A percentile compares a stretch with the other conserved stretches of the same genome.
Evolutionary conservation across 23 red algal species (phyloP).

Genomic region (Pyropia yezoensis): DNA sequence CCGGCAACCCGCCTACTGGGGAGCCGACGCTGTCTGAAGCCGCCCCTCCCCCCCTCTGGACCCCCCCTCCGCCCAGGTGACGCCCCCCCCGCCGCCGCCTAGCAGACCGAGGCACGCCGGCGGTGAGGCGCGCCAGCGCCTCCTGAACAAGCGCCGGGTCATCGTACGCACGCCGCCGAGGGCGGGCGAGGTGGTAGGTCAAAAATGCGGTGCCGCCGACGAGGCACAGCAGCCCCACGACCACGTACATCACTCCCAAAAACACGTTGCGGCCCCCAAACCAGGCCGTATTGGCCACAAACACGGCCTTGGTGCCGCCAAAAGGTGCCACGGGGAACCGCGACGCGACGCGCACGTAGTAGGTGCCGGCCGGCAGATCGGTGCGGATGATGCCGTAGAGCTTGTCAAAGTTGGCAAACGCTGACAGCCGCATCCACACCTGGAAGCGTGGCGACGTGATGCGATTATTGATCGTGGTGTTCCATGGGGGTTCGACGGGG

Average conservation of each 20-base stretch:
- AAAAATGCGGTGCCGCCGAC: slow-evolving; percentile 33
- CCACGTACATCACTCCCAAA: slow-evolving; percentile 41
- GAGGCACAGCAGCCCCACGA: slow-evolving; percentile 42
- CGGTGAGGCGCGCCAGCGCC: not conserved
- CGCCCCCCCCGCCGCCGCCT: no score
- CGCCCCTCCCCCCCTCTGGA: no score
- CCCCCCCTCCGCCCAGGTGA: no score
- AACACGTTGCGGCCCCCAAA: slow-evolving; percentile 58
- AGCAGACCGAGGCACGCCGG: no score
- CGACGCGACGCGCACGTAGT: slow-evolving; percentile 38
- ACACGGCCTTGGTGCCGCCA: slow-evolving; percentile 43
- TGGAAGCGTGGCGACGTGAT: slow-evolving; percentile 39
- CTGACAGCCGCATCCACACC: slow-evolving; percentile 67
- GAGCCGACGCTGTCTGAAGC: no score
- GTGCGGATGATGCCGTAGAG: slow-evolving; percentile 49
- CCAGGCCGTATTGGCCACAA: slow-evolving; percentile 56
- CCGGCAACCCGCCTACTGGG: no score
- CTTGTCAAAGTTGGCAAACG: slow-evolving; percentile 55
- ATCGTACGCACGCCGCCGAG: not conserved
- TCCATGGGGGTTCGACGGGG: not conserved
- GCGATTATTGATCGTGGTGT: slow-evolving; percentile 16
- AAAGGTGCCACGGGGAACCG: slow-evolving; percentile 39
- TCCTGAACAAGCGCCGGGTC: not conserved
- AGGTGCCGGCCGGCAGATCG: slow-evolving; percentile 12
- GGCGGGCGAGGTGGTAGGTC: slow-evolving; percentile 14